A percentile compares a stretch with the other conserved stretches of the same genome.
Conservation (phyloP, 1,284 basidiomycete species). For the Coniferiporia sulphurascens region DNA sequence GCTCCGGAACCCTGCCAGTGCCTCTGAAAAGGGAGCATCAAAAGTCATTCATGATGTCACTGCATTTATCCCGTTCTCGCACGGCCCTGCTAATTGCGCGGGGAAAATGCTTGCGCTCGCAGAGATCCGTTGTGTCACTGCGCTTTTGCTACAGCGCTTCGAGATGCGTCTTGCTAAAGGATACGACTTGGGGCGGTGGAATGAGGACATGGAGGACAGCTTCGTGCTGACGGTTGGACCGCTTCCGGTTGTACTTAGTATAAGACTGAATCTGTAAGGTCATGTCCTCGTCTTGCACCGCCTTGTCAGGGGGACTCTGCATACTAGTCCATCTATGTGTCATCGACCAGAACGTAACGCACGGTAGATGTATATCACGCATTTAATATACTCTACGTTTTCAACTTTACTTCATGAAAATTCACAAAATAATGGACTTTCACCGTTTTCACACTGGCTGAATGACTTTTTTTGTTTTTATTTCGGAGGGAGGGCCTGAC, state of each 20-base stretch:
- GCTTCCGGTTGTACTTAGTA: slow-evolving; percentile 22
- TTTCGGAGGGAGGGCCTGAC: too few relatives aligned
- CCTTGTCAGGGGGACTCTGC: too few relatives aligned
- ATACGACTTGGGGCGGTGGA: slow-evolving; percentile 28
- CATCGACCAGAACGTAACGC: too few relatives aligned
- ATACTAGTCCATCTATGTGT: too few relatives aligned
- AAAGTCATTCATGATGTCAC: slow-evolving; percentile 28
- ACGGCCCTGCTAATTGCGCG: slow-evolving; percentile 31
- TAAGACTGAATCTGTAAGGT: too few relatives aligned
- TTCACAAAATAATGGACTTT: too few relatives aligned
- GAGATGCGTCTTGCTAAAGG: slow-evolving; percentile 27
- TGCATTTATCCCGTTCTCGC: slow-evolving; percentile 34
- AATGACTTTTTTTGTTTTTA: too few relatives aligned
- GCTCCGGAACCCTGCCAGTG: slow-evolving; percentile 23
- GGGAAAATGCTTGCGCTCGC: slow-evolving; percentile 31
- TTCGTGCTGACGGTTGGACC: slow-evolving; percentile 28
- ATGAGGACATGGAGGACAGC: slow-evolving; percentile 26
- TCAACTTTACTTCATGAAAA: too few relatives aligned
- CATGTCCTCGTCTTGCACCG: too few relatives aligned
- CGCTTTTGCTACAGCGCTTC: slow-evolving; percentile 28
- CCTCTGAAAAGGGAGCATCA: neutral
- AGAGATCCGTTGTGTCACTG: slow-evolving; percentile 28
- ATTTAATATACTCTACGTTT: too few relatives aligned
- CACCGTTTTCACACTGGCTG: too few relatives aligned
- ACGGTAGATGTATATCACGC: too few relatives aligned